These are phyloP conservation scores for Cucumis hystrix DNA, from an alignment of 306 rosid species.

Conservation along the genomic window DNA sequence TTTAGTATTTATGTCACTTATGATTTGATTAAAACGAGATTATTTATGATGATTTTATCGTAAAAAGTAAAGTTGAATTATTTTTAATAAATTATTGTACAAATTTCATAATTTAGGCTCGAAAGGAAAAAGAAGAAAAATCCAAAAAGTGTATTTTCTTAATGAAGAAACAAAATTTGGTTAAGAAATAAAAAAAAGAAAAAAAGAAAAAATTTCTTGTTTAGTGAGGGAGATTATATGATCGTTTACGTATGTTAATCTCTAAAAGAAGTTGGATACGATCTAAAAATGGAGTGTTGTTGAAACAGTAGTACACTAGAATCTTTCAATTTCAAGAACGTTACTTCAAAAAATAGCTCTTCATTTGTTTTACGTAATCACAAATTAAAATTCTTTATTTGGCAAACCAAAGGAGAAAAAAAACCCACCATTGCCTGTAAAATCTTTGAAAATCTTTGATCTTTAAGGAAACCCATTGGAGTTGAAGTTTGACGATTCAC, in stretches of 20 bases:
- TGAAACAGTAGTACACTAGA: background rate
- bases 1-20: too few relatives aligned
- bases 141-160: too few relatives aligned
- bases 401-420: background rate
- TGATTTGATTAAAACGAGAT: too few relatives aligned
- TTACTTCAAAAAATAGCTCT: background rate
- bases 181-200: too few relatives aligned
- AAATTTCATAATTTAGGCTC: too few relatives aligned
- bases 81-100: too few relatives aligned
- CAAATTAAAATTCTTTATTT: background rate
- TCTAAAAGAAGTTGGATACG: background rate
- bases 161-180: too few relatives aligned
- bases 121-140: too few relatives aligned
- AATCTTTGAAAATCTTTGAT: conserved; percentile 8
- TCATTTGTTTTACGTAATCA: background rate
- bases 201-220: background rate
- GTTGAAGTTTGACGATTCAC: background rate
- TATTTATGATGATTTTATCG: too few relatives aligned
- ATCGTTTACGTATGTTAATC: background rate
- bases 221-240: background rate
- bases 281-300: background rate
- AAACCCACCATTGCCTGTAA: background rate
- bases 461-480: background rate
- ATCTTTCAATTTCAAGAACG: background rate
- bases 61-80: too few relatives aligned